Evolutionary conservation across 2,329 filamentous ascomycete species (phyloP).

Genomic region (Leptographium wingfieldii): DNA sequence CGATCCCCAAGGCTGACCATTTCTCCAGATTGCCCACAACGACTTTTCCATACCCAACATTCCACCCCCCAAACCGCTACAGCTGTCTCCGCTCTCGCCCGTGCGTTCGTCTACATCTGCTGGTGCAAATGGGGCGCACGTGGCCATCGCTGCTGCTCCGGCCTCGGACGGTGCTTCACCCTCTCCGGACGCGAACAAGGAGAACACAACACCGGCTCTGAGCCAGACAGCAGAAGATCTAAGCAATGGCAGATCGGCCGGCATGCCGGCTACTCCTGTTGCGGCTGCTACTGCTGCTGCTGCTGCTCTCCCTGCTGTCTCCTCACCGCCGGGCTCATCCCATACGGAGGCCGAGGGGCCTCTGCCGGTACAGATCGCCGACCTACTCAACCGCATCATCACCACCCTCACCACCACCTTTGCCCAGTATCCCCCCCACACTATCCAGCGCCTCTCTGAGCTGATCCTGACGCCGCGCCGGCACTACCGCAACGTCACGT

Average conservation of each 20-base stretch:
- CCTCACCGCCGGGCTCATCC: slow-evolving; percentile 16
- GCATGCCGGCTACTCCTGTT: slow-evolving; percentile 19
- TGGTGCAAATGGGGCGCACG: not conserved
- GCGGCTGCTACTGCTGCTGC: slow-evolving; percentile 18
- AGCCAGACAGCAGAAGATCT: slow-evolving; percentile 17
- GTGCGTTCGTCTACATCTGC: not conserved
- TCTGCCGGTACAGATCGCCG: slow-evolving; percentile 50
- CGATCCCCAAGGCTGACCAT: slow-evolving; percentile 1
- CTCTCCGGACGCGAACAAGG: slow-evolving; percentile 53
- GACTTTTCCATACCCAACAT: slow-evolving; percentile 62
- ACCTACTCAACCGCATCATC: slow-evolving; percentile 49
- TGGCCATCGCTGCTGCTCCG: not conserved
- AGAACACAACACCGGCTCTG: slow-evolving; percentile 47
- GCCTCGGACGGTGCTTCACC: slow-evolving; percentile 15
- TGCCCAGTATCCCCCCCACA: slow-evolving; percentile 68
- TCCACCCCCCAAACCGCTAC: slow-evolving; percentile 27
- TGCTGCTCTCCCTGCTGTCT: slow-evolving; percentile 25
- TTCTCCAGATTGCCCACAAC: slow-evolving; percentile 54
- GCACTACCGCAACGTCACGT: slow-evolving; percentile 70
- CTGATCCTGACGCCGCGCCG: slow-evolving; percentile 62
- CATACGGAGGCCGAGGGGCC: not conserved
- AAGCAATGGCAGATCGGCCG: slow-evolving; percentile 14
- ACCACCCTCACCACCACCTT: slow-evolving; percentile 55
- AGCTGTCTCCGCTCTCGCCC: slow-evolving; percentile 11
- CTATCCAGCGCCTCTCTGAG: slow-evolving; percentile 83